These are phyloP conservation scores for Suhomyces guaymorum DNA, from an alignment of 1,139 yeast genomes.

Conservation along the genomic window DNA sequence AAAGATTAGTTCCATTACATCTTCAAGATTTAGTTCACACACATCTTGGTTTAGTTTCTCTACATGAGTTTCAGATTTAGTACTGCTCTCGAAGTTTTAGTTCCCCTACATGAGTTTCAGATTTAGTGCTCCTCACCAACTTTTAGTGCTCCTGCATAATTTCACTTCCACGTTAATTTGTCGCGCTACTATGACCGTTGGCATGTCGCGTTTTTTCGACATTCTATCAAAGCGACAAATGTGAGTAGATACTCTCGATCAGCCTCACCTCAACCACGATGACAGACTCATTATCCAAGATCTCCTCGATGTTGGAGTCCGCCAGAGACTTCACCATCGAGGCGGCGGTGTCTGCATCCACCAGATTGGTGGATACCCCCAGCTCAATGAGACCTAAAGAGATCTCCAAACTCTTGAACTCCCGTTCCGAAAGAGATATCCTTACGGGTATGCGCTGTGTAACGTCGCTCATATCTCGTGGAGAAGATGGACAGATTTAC, in stretches of 20 bases:
- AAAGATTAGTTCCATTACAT: too few relatives aligned
- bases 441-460: conserved; percentile 77
- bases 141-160: too few relatives aligned
- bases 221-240: neutral
- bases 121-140: too few relatives aligned
- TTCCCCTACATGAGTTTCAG: too few relatives aligned
- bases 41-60: too few relatives aligned
- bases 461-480: conserved; percentile 63
- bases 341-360: conserved; percentile 79
- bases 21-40: too few relatives aligned
- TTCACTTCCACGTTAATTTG: too few relatives aligned
- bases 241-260: neutral
- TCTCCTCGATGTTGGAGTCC: conserved; percentile 62
- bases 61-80: too few relatives aligned
- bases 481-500: conserved; percentile 60
- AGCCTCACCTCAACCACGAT: conserved; percentile 18
- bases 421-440: conserved; percentile 70
- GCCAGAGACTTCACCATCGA: conserved; percentile 80
- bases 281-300: conserved; percentile 45
- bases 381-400: conserved; percentile 60
- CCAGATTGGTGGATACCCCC: conserved; percentile 60
- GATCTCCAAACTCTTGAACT: conserved; percentile 63
- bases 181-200: too few relatives aligned
- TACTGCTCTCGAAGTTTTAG: too few relatives aligned
- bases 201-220: too few relatives aligned